Conservation (phyloP, 225 moss, liverwort and hornwort species). For the Asterella californica region DNA sequence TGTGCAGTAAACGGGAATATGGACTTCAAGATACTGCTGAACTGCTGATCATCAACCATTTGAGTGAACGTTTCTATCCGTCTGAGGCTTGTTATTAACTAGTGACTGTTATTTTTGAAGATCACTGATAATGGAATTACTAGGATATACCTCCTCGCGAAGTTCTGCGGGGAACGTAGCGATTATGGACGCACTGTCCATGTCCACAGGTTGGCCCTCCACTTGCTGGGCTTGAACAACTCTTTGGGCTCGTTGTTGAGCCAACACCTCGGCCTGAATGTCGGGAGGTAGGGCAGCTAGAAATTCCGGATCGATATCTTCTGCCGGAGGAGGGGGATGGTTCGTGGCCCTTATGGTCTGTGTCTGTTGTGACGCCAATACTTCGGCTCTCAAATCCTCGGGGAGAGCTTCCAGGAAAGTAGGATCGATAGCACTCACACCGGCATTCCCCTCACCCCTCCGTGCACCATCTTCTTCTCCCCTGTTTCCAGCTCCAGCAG, state of each 20-base stretch:
- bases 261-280: slow-evolving; percentile 93
- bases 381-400: slow-evolving; percentile 90
- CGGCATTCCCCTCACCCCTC: slow-evolving; percentile 41
- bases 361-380: slow-evolving; percentile 85
- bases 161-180: slow-evolving; percentile 96
- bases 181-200: slow-evolving; percentile 98
- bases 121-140: no score
- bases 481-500: slow-evolving; percentile 2
- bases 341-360: slow-evolving; percentile 54
- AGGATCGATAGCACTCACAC: slow-evolving; percentile 73
- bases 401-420: slow-evolving; percentile 97
- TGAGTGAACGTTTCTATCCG: no score
- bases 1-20: neutral
- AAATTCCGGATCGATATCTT: slow-evolving; percentile 95
- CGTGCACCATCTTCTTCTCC: slow-evolving; percentile 40
- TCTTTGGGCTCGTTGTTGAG: slow-evolving; percentile 87
- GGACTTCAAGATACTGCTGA: neutral
- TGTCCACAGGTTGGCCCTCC: slow-evolving; percentile 94
- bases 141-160: slow-evolving; percentile 73
- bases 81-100: no score
- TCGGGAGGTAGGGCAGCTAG: slow-evolving; percentile 90
- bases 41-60: neutral
- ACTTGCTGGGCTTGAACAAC: slow-evolving; percentile 60
- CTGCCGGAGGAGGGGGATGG: slow-evolving; percentile 64
- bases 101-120: no score